Percentiles rank a stretch among this genome's conserved stretches.
phyloP scores from a whole-genome alignment of 768 basidiomycete species.

The Vararia minispora region DNA sequence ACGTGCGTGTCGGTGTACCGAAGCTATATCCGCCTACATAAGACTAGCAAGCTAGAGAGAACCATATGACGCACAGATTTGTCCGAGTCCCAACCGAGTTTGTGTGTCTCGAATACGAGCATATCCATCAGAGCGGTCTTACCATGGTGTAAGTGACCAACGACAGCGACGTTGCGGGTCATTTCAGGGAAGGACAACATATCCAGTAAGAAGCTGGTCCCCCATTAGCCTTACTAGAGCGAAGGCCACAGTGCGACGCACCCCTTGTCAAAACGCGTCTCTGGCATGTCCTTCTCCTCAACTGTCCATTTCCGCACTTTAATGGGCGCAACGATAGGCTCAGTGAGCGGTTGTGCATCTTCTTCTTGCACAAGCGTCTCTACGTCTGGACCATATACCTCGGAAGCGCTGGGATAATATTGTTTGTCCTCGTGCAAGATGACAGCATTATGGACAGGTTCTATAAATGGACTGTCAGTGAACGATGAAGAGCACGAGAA shows the following conservation, averaged over 20 bases:
- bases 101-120: slow-evolving; percentile 95
- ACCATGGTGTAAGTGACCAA: slow-evolving; percentile 95
- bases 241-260: slow-evolving; percentile 26
- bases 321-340: slow-evolving; percentile 92
- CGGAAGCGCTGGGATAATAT: slow-evolving; percentile 89
- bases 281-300: slow-evolving; percentile 91
- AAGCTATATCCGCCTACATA: slow-evolving; percentile 33
- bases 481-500: background rate
- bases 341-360: slow-evolving; percentile 88
- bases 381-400: slow-evolving; percentile 89
- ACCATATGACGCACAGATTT: slow-evolving; percentile 47
- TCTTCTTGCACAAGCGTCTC: slow-evolving; percentile 98
- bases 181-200: slow-evolving; percentile 88
- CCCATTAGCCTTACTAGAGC: background rate
- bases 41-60: slow-evolving; percentile 2
- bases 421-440: slow-evolving; percentile 96
- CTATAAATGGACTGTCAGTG: slow-evolving; percentile 24
- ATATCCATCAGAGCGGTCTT: slow-evolving; percentile 97
- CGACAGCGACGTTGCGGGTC: slow-evolving; percentile 92
- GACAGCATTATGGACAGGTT: slow-evolving; percentile 71
- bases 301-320: slow-evolving; percentile 93
- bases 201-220: slow-evolving; percentile 74
- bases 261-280: slow-evolving; percentile 97
- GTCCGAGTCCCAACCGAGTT: slow-evolving; percentile 89
- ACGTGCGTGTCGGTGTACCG: slow-evolving; percentile 96